A percentile compares a stretch with the other conserved stretches of the same genome.
Evolutionary conservation across 176 grass and related monocot species (phyloP).

Genomic region (Aechmea fasciata): DNA sequence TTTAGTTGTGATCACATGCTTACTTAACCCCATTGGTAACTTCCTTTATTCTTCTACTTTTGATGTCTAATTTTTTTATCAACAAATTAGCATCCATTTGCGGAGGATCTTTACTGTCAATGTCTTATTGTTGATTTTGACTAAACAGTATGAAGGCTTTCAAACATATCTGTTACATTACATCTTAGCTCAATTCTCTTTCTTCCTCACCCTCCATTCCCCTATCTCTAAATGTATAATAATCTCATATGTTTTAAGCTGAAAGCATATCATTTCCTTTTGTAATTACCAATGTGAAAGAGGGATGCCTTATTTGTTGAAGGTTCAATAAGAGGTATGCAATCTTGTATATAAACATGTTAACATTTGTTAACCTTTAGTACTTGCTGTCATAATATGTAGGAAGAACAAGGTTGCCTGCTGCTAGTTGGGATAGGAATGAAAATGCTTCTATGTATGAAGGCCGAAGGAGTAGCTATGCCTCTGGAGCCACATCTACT

Average conservation of each 20-base stretch:
- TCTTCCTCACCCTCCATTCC: too few relatives aligned
- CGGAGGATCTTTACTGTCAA: too few relatives aligned
- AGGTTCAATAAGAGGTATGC: conserved; percentile 9
- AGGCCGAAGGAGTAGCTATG: conserved; percentile 27
- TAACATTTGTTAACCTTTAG: background rate
- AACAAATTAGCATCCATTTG: too few relatives aligned
- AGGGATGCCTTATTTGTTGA: background rate
- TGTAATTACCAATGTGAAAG: background rate
- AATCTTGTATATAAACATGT: conserved; percentile 1
- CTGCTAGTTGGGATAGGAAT: conserved; percentile 41
- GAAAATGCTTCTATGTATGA: conserved; percentile 29
- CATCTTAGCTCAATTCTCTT: too few relatives aligned
- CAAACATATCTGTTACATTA: too few relatives aligned
- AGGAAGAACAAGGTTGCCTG: conserved; percentile 33
- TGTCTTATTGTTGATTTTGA: too few relatives aligned
- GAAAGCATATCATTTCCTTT: background rate
- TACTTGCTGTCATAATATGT: conserved; percentile 10
- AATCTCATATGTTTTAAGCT: background rate
- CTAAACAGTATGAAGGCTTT: too few relatives aligned
- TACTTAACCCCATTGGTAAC: too few relatives aligned
- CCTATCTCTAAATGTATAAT: too few relatives aligned
- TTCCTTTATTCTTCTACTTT: too few relatives aligned
- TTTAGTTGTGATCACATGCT: too few relatives aligned
- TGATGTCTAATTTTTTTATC: too few relatives aligned
- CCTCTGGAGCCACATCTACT: conserved; percentile 1